Percentiles rank a stretch among this genome's conserved stretches.
Conservation (phyloP, 208 protist genomes). For the Herpetomonas tarakana region DNA sequence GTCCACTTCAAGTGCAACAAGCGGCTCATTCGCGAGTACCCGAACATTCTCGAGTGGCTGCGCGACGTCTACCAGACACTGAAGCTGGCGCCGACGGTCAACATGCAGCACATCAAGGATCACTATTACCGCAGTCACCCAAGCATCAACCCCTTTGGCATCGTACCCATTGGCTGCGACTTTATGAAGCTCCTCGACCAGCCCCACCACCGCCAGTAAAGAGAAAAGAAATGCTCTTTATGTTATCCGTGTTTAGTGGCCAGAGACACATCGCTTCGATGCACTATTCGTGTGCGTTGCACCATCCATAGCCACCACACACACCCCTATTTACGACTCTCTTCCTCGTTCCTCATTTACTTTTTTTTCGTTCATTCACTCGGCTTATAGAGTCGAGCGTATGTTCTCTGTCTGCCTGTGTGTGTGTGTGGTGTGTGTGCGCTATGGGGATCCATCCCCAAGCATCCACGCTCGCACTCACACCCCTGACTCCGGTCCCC, state of each 20-base stretch:
- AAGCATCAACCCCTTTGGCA: conserved; percentile 71
- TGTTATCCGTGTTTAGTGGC: too few species aligned
- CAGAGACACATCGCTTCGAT: too few species aligned
- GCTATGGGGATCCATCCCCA: too few species aligned
- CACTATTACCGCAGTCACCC: conserved; percentile 75
- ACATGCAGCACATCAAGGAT: conserved; percentile 85
- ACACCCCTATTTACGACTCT: too few species aligned
- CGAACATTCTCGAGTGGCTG: conserved; percentile 68
- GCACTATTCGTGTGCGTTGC: too few species aligned
- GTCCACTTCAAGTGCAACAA: conserved; percentile 88
- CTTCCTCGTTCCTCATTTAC: too few species aligned
- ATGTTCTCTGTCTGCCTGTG: too few species aligned
- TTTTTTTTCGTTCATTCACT: too few species aligned
- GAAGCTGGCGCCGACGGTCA: conserved; percentile 47
- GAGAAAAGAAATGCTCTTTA: not conserved
- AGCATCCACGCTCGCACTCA: too few species aligned
- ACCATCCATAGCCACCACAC: not conserved
- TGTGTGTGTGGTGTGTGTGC: too few species aligned
- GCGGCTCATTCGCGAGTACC: conserved; percentile 70
- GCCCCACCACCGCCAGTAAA: conserved; percentile 22
- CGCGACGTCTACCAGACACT: conserved; percentile 82
- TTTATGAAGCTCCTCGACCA: conserved; percentile 27
- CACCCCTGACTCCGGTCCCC: too few species aligned
- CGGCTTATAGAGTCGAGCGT: too few species aligned
- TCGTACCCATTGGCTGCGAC: conserved; percentile 64